Evolutionary conservation across 169 alveolate genomes (phyloP).

Genomic region (Cryptosporidium tyzzeri): DNA sequence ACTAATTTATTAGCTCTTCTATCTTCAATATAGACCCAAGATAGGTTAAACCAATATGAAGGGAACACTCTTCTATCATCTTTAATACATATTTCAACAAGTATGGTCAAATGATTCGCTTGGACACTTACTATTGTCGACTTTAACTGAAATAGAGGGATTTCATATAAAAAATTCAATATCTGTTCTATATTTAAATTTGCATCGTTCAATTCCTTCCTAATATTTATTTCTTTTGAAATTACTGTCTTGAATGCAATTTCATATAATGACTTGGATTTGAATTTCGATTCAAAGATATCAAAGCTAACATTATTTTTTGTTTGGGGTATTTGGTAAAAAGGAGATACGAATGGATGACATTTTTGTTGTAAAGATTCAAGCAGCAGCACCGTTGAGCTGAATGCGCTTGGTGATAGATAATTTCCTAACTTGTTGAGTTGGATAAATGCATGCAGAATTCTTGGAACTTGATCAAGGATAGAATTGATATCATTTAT

Average conservation of each 20-base stretch:
- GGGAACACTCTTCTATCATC: slow-evolving; percentile 1
- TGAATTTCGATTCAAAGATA: background rate
- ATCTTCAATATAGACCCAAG: slow-evolving; percentile 40
- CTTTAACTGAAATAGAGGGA: slow-evolving; percentile 37
- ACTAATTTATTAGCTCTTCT: background rate
- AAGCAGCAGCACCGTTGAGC: slow-evolving; percentile 72
- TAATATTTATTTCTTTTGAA: slow-evolving; percentile 21
- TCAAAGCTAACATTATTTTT: background rate
- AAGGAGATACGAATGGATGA: slow-evolving; percentile 68
- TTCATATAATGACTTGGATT: slow-evolving; percentile 20
- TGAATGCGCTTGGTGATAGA: slow-evolving; percentile 69
- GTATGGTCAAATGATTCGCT: background rate
- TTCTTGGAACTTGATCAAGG: slow-evolving; percentile 88
- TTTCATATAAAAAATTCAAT: background rate
- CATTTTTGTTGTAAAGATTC: slow-evolving; percentile 78
- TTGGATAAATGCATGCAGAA: slow-evolving; percentile 87
- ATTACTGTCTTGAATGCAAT: background rate
- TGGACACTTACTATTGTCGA: background rate
- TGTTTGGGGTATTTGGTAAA: slow-evolving; percentile 33
- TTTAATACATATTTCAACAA: background rate
- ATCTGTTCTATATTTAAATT: background rate
- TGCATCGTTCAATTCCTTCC: background rate
- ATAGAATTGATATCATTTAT: slow-evolving; percentile 88
- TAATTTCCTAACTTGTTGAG: slow-evolving; percentile 65
- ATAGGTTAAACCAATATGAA: slow-evolving; percentile 7